phyloP scores from a whole-genome alignment of 2,329 filamentous ascomycete species.

The Epichloe sylvatica region DNA sequence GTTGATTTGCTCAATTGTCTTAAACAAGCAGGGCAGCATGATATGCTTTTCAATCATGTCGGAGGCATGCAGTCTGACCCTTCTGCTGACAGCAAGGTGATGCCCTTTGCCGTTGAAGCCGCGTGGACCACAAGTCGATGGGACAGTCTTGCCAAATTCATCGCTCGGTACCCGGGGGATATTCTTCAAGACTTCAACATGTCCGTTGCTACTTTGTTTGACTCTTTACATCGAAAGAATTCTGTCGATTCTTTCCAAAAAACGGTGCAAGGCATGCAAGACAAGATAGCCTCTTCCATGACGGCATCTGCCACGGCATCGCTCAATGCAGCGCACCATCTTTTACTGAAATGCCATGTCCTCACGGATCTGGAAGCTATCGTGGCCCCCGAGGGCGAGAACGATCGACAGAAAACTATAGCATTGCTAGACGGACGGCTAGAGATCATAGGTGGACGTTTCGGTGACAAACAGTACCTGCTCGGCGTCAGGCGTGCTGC shows the following conservation, averaged over 20 bases:
- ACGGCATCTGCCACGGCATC: slow-evolving; percentile 67
- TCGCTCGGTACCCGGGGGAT: slow-evolving; percentile 36
- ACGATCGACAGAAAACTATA: slow-evolving; percentile 21
- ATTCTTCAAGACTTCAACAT: slow-evolving; percentile 59
- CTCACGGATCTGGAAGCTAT: slow-evolving; percentile 78
- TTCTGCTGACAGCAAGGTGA: slow-evolving; percentile 44
- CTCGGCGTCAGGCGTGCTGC: slow-evolving; percentile 73
- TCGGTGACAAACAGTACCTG: slow-evolving; percentile 86
- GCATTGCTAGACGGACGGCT: slow-evolving; percentile 54
- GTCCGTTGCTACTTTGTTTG: slow-evolving; percentile 49
- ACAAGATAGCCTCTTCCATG: slow-evolving; percentile 57
- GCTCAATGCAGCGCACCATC: slow-evolving; percentile 68
- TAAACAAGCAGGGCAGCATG: slow-evolving; percentile 89
- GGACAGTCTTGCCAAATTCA: slow-evolving; percentile 57
- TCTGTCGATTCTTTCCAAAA: slow-evolving; percentile 38
- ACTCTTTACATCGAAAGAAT: slow-evolving; percentile 42
- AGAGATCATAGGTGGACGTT: slow-evolving; percentile 78
- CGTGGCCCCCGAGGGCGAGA: slow-evolving; percentile 33
- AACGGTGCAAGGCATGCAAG: slow-evolving; percentile 50
- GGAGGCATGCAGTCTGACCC: slow-evolving; percentile 53
- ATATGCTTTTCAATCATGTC: slow-evolving; percentile 74
- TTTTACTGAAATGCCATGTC: slow-evolving; percentile 75
- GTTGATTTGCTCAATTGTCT: slow-evolving; percentile 75
- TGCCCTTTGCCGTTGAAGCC: slow-evolving; percentile 80
- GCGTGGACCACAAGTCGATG: slow-evolving; percentile 82